Percentiles rank a stretch among this genome's conserved stretches.
Conservation (phyloP, 2,329 filamentous ascomycete species). For the Talaromyces albobiverticillius region DNA sequence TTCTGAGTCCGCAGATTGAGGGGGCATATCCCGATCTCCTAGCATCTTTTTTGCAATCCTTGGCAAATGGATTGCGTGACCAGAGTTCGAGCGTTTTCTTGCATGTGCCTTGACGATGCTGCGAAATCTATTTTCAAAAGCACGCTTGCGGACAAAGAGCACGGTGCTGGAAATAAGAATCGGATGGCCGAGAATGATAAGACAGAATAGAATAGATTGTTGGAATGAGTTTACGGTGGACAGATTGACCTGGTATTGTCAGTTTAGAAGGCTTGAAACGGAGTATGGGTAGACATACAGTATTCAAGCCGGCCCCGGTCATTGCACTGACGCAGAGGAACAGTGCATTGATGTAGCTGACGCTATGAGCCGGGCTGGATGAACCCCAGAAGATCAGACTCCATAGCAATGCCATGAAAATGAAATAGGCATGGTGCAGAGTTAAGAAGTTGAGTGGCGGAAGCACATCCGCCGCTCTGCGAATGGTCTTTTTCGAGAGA, state of each 20-base stretch:
- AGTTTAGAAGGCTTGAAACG: background rate
- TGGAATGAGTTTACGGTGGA: slow-evolving; percentile 65
- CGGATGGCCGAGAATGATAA: slow-evolving; percentile 64
- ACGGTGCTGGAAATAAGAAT: slow-evolving; percentile 67
- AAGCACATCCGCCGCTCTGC: slow-evolving; percentile 25
- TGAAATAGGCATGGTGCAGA: slow-evolving; percentile 66
- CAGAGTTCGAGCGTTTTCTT: slow-evolving; percentile 14
- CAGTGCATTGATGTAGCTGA: slow-evolving; percentile 63
- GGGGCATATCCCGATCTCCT: background rate
- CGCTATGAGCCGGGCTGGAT: slow-evolving; percentile 49
- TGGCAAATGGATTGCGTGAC: background rate
- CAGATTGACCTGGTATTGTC: slow-evolving; percentile 39
- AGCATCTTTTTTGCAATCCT: background rate
- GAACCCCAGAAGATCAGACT: slow-evolving; percentile 60
- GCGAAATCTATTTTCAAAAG: slow-evolving; percentile 62
- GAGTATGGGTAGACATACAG: slow-evolving; percentile 39
- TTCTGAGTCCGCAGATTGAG: background rate
- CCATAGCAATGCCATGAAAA: slow-evolving; percentile 52
- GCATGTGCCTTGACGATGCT: slow-evolving; percentile 45
- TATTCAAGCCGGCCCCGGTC: slow-evolving; percentile 66
- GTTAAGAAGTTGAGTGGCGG: slow-evolving; percentile 59
- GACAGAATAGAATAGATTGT: slow-evolving; percentile 62
- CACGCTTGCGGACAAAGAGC: slow-evolving; percentile 57
- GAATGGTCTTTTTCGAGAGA: slow-evolving; percentile 14
- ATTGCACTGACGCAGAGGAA: slow-evolving; percentile 67